Evolutionary conservation across 2,329 filamentous ascomycete species (phyloP), one percentile per base, ranked within the genome.

Genomic region (Immersiporthe knoxdaviesiana): DNA sequence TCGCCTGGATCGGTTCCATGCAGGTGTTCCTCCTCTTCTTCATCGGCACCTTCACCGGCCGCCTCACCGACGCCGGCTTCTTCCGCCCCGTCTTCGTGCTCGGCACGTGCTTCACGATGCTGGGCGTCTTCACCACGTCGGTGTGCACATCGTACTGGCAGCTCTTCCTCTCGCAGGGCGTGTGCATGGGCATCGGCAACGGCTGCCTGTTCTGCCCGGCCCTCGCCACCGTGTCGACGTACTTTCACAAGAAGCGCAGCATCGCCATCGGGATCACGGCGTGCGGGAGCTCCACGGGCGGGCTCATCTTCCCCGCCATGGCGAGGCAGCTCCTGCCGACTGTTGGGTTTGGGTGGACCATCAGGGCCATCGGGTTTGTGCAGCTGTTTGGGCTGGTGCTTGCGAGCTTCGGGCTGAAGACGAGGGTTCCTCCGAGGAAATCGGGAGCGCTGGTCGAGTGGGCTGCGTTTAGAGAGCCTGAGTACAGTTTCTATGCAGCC

Each of bases 211-310:
- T 91, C 77, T 86, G 89, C 62, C 88, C 91, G 0, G 82, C 85
- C 56, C 83, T 92, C 41, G 87, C 90, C 1, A 85, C 91, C 3
- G 79, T 92, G 1, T 86, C 89, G 4, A 90, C 90, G 14, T 92
- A 92, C 73, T 92, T 91, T 74, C 80, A 79, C 67, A 82, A 79
- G 59, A 85, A 82, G 71, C 82, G 87, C 60, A 84, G 85, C 0
- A 77, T 92, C 2, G 89, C 87, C 12, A 84, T 91, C 65, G 90
- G 90, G 18, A 77, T 91, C 27, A 83, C 85, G 1, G 88, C 89
- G 0, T 83, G 83, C 30, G 90, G 90, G 12, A 86, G 84, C 65
- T 86, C 84, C 27, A 83, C 90, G 12, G 88, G 88, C 14, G 87
- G 87, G 1, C 79, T 90, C 1, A 76, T 90, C 10, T 90, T 87